Conservation (phyloP, 108 stramenopile species). For the Aurantiochytrium sp. region DNA sequence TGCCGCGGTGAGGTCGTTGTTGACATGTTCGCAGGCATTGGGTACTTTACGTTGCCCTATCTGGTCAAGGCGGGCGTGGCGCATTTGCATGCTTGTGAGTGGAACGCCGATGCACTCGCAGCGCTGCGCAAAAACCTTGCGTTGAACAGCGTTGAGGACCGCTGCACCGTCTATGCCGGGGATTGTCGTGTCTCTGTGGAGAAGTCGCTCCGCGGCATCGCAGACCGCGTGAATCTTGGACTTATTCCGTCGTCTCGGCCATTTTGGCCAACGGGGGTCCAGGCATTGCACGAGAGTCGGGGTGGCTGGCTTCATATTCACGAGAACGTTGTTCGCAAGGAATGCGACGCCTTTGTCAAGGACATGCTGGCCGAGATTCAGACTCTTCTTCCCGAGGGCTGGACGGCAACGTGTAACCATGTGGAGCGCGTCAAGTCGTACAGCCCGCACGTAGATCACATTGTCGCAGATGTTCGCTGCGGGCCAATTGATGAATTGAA, state of each 20-base stretch:
- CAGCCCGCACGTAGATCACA: constrained; percentile 38
- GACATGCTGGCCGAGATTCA: constrained; percentile 18
- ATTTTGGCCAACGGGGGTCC: constrained; percentile 72
- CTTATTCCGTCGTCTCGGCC: constrained; percentile 82
- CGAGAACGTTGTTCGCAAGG: constrained; percentile 64
- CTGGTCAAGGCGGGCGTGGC: constrained; percentile 60
- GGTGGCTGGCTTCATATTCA: constrained; percentile 87
- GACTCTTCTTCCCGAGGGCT: constrained; percentile 1
- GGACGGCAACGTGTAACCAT: constrained; percentile 61
- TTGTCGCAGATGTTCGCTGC: constrained; percentile 32
- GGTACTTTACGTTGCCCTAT: constrained; percentile 86
- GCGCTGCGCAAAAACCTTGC: constrained; percentile 68
- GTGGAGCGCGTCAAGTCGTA: constrained; percentile 83
- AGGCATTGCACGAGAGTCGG: constrained; percentile 44
- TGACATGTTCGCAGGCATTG: constrained; percentile 92
- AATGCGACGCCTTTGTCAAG: constrained; percentile 51
- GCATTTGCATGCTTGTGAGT: constrained; percentile 74
- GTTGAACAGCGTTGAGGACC: constrained; percentile 62
- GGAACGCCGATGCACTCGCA: constrained; percentile 70
- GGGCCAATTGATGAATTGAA: background rate
- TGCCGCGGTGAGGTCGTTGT: constrained; percentile 63
- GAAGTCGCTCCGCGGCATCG: background rate
- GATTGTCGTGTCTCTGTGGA: constrained; percentile 58
- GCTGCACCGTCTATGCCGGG: constrained; percentile 59
- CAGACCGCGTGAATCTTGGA: constrained; percentile 82